phyloP scores from a whole-genome alignment of 2,329 filamentous ascomycete species.

The Ascochyta koolunga region DNA sequence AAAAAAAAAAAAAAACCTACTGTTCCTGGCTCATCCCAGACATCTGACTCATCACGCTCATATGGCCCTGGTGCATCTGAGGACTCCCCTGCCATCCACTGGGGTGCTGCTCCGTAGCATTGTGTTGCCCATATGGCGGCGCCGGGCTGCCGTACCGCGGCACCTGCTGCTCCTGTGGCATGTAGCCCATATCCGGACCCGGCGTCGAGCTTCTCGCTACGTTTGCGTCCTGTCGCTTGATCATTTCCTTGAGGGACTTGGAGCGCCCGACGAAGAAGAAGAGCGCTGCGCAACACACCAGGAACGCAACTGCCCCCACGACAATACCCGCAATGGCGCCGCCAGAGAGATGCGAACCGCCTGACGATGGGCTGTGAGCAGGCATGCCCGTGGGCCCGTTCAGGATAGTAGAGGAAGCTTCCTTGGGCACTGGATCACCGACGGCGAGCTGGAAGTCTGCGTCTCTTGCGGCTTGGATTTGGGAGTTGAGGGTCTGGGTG shows the following conservation, averaged over 20 bases:
- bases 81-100: slow-evolving; percentile 27
- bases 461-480: slow-evolving; percentile 30
- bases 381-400: slow-evolving; percentile 20
- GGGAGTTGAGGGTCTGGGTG: slow-evolving; percentile 37
- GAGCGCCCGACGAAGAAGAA: slow-evolving; percentile 68
- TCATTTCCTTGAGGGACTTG: slow-evolving; percentile 37
- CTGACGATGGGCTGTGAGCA: not conserved
- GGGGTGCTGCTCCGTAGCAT: slow-evolving; percentile 31
- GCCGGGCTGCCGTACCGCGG: slow-evolving; percentile 17
- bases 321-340: slow-evolving; percentile 61
- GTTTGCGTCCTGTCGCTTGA: slow-evolving; percentile 26
- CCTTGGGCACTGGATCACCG: slow-evolving; percentile 49
- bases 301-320: slow-evolving; percentile 66
- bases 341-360: slow-evolving; percentile 34
- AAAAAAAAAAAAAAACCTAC: slow-evolving; percentile 23
- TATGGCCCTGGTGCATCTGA: slow-evolving; percentile 21
- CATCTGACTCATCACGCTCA: slow-evolving; percentile 26
- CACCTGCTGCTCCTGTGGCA: slow-evolving; percentile 7
- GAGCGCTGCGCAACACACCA: slow-evolving; percentile 65
- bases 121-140: slow-evolving; percentile 34
- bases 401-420: slow-evolving; percentile 32
- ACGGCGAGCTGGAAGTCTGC: slow-evolving; percentile 45
- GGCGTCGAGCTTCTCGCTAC: slow-evolving; percentile 8
- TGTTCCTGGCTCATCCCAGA: slow-evolving; percentile 29
- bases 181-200: slow-evolving; percentile 10